Evolutionary conservation across 495 filamentous ascomycete species (phyloP).

Genomic region (Darksidea phi): DNA sequence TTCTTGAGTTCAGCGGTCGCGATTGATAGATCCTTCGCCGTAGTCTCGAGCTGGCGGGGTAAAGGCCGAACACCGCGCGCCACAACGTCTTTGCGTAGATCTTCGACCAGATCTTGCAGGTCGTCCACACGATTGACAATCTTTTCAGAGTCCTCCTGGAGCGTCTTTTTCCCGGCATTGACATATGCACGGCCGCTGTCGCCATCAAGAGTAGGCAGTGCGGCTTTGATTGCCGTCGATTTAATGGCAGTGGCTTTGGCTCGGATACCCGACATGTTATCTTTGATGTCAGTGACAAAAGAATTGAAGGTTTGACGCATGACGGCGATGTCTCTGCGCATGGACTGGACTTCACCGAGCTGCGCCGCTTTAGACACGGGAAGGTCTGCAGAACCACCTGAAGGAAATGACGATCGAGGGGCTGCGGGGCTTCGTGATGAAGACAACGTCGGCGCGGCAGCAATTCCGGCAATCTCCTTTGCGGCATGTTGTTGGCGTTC

Average conservation of each 20-base stretch:
- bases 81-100: conserved; percentile 96
- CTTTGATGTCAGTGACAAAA: conserved; percentile 82
- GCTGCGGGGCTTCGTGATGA: conserved; percentile 29
- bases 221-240: conserved; percentile 63
- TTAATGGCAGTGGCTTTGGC: conserved; percentile 80
- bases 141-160: conserved; percentile 79
- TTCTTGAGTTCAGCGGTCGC: conserved; percentile 87
- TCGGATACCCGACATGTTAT: conserved; percentile 79
- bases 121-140: conserved; percentile 91
- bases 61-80: conserved; percentile 86
- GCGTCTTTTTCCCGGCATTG: conserved; percentile 75
- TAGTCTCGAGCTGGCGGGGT: conserved; percentile 83
- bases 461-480: conserved; percentile 83
- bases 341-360: conserved; percentile 70
- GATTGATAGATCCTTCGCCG: conserved; percentile 79
- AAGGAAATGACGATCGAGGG: conserved; percentile 19
- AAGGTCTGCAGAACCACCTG: conserved; percentile 7
- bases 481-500: conserved; percentile 87
- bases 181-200: conserved; percentile 81
- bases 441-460: conserved; percentile 59
- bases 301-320: conserved; percentile 89
- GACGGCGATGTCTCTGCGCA: conserved; percentile 89
- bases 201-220: conserved; percentile 62
- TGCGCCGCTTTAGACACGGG: conserved; percentile 48
- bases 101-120: conserved; percentile 92